phyloP scores from a whole-genome alignment of 345 rosid genomes.

The Brassica juncea region DNA sequence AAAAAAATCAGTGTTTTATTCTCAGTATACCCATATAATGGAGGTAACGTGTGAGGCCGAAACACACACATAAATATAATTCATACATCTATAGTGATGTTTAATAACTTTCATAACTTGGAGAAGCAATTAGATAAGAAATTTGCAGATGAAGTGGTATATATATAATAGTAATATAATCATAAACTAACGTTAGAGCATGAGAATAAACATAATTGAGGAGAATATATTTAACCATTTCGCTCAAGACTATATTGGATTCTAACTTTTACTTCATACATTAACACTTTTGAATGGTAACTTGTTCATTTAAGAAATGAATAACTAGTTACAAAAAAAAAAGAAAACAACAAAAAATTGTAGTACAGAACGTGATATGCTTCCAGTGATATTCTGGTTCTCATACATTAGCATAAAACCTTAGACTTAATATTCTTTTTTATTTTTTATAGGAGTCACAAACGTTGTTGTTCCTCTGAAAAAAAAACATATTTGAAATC shows the following conservation, averaged over 20 bases:
- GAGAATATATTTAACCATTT: not conserved
- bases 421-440: not conserved
- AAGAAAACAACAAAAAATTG: not conserved
- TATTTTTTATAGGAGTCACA: not conserved
- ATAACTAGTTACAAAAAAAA: not conserved
- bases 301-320: not conserved
- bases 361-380: not conserved
- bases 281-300: not conserved
- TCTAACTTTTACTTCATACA: not conserved
- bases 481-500: constrained; percentile 5
- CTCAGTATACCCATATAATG: not conserved
- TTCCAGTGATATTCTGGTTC: not conserved
- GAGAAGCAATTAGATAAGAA: not conserved
- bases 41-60: not conserved
- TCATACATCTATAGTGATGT: not conserved
- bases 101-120: not conserved
- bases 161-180: not conserved
- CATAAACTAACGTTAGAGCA: not conserved
- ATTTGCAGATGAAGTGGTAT: not conserved
- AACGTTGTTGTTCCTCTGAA: not conserved
- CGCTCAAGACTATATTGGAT: not conserved
- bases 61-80: not conserved
- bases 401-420: not conserved
- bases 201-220: not conserved
- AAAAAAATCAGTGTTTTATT: too few species aligned